Base-by-base conservation (phyloP, 768 basidiomycete species). In the Nevesoporus exiguus region DNA sequence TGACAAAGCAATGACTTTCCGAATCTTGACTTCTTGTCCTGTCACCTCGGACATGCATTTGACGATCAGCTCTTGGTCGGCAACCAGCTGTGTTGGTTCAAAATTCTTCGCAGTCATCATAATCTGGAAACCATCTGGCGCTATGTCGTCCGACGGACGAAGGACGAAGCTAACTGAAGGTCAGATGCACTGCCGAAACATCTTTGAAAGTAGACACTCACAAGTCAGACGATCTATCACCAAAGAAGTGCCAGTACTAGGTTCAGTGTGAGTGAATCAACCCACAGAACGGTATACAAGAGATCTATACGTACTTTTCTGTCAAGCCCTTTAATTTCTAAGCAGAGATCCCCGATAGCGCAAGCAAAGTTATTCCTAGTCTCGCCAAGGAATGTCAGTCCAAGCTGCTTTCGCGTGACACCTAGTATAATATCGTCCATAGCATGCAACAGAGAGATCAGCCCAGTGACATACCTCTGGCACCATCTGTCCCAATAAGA, bases 361-460 rank as follows among this genome's bases (percentile, higher is more conserved):
- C 66, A 44, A 3, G 49, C 21, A 22, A 71, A 57, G 5, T 62
- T 61, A 5, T 69, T 57, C 7, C 52, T 60, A 0, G 73, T 75
- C 53, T 78, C 70, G 0, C 79, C 79, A 0, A 73, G 53, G 55
- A 80, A 80, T 0, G 65, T 60, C 6, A 80, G 55, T 0, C 75
- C 77, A 5, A 77, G 67, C 40, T 64, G 59, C 52, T 75, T 76
- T 19, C 80, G 66, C 5, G 70, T 69, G 3, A 68, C 41, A 14
- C 66, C 76, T 76, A 31, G 27, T 15, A 27, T 19, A 33, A 45
- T 6, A 3, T n/a, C n/a, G 22, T 25, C 5, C 11, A 27, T 17
- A 8, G 7, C 33, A 29, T n/a, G 11, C 19, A 19, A 34, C 7
- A 13, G 24, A 13, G 1, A 3, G 5, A 13, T 15, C 9, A 14